Percentiles rank a stretch among this genome's conserved stretches.
Conservation (phyloP, 208 protist genomes). For the Acanthamoeba lenticulata region DNA sequence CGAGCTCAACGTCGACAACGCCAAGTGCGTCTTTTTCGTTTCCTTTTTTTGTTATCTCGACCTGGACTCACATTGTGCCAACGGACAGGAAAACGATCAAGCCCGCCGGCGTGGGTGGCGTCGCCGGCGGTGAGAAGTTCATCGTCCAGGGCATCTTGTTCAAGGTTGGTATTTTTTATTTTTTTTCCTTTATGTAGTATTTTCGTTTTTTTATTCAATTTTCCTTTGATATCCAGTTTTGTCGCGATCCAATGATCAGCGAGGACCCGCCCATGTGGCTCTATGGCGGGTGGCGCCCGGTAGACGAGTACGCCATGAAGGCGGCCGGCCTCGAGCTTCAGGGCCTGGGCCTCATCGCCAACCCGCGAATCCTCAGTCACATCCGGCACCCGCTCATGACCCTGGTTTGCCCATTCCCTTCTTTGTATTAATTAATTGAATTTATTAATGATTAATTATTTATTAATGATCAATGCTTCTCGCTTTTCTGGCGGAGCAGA, state of each 20-base stretch:
- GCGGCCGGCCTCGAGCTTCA: conserved; percentile 31
- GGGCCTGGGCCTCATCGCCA: conserved; percentile 19
- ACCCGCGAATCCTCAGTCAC: background rate
- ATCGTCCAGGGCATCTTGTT: background rate
- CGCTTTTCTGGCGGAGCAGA: background rate
- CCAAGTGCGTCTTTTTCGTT: background rate
- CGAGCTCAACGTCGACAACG: background rate
- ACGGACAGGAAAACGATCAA: conserved; percentile 45
- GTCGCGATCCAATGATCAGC: background rate
- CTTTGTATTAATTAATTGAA: background rate
- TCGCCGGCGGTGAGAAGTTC: conserved; percentile 28
- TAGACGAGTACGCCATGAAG: conserved; percentile 55
- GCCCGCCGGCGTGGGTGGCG: conserved; percentile 19
- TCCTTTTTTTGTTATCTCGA: background rate
- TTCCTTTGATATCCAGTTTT: conserved; percentile 27
- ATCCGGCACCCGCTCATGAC: conserved; percentile 21
- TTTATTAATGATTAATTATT: too few relatives aligned
- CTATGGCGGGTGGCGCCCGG: background rate
- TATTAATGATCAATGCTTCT: background rate
- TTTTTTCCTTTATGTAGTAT: background rate
- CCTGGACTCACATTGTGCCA: background rate
- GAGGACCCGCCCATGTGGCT: conserved; percentile 44
- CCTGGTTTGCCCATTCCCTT: background rate
- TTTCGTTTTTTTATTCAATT: background rate
- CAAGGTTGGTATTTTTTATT: too few relatives aligned